Evolutionary conservation across 257 asterid genomes (phyloP), one percentile per base, ranked within the genome.

Genomic region (Salvia hispanica): DNA sequence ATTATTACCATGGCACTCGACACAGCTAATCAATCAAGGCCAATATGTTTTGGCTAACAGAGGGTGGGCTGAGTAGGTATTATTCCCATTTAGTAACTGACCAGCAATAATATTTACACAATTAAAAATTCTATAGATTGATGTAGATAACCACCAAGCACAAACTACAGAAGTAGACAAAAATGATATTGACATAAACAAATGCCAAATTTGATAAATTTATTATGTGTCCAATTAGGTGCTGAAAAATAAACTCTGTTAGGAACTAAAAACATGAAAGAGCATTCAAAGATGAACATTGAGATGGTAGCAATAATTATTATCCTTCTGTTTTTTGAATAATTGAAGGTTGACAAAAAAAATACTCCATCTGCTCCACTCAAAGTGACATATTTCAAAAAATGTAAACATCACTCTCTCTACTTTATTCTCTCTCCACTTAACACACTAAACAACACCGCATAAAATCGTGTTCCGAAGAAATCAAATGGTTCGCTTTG

Each of bases 271-370:
- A 57, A 10, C 25, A 50, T n/a, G 67, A 3, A 43, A 60, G 16
- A 58, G 62, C 45, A 53, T 28, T 16, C 43, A 64, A 40, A 44
- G 40, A 72, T 63, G 36, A 45, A 6, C 52, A 50, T 6, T 34
- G 54, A 51, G 69, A 33, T 14, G 37, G 74, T 16, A 43, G 58
- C 61, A 62, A 69, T 10, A 59, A 65, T 11, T 40, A 55, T 45
- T 43, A 10, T 36, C 40, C 47, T 53, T 18, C 62, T 52, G 48
- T 16, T 40, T 37, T 69, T 16, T 52, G 74, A 46, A 54, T 44
- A 44, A 44, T 7, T 43, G 34, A 62, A 60, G 10, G 36, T 55
- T 13, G 45, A 52, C 43, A 21, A 2, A 39, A 11, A 4, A 4
- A 25, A 18, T 18, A 18, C 21, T 18, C 21, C 21, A 18, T 18